phyloP scores from a whole-genome alignment of 768 basidiomycete genomes.

The Hygrocybe coccinea region DNA sequence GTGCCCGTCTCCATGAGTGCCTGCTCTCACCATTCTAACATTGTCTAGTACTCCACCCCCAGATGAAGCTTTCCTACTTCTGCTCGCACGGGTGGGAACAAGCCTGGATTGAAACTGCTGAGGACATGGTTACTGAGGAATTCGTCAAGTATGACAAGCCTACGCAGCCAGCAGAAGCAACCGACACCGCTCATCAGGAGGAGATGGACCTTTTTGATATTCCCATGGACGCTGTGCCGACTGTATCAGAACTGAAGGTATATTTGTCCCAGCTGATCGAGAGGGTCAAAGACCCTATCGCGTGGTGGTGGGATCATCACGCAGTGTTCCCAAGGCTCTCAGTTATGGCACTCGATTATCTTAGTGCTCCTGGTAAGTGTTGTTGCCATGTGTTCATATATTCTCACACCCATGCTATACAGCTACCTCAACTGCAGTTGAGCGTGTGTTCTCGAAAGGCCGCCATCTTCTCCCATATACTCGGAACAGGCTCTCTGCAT shows the following conservation, averaged over 20 bases:
- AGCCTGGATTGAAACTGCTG: conserved; percentile 21
- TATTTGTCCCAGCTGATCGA: conserved; percentile 18
- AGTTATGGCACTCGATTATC: conserved; percentile 27
- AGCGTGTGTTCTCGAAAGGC: conserved; percentile 22
- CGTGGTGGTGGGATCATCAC: conserved; percentile 19
- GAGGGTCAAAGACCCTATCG: conserved; percentile 13
- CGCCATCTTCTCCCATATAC: conserved; percentile 1
- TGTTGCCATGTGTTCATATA: background rate
- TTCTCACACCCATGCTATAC: background rate
- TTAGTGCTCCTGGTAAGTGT: conserved; percentile 6
- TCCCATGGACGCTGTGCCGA: background rate
- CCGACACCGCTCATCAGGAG: background rate
- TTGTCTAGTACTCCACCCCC: conserved; percentile 24
- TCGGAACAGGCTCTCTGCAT: conserved; percentile 17
- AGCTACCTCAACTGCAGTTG: conserved; percentile 26
- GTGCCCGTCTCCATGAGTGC: conserved; percentile 7
- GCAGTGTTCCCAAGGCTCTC: conserved; percentile 18
- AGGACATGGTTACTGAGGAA: conserved; percentile 13
- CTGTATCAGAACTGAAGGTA: conserved; percentile 12
- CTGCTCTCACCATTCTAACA: background rate
- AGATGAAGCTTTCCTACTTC: conserved; percentile 29
- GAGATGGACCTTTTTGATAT: background rate
- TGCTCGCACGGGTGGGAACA: conserved; percentile 15
- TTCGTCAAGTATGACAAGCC: conserved; percentile 5
- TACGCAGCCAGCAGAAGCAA: background rate